phyloP scores from a whole-genome alignment of 1,284 basidiomycete species.

The Farysia itapuensis region DNA sequence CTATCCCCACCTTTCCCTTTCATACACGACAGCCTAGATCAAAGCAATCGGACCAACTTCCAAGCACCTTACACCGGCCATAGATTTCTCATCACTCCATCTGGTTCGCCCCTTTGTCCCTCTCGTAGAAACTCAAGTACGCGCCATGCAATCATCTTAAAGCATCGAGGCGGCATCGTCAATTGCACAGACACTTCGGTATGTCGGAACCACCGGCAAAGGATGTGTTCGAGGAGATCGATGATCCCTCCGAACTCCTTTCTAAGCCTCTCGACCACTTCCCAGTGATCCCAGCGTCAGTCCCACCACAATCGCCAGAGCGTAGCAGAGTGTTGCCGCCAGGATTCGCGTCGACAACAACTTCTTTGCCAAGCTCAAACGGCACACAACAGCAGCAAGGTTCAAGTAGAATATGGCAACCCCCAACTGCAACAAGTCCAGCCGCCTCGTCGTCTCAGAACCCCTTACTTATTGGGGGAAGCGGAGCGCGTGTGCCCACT shows the following conservation, averaged over 20 bases:
- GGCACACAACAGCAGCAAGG: background rate
- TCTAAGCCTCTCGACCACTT: constrained; percentile 23
- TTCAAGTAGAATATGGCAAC: constrained; percentile 6
- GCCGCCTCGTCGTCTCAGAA: background rate
- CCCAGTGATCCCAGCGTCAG: constrained; percentile 10
- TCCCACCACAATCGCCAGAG: background rate
- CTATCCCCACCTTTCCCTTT: too few relatives aligned
- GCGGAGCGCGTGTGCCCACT: constrained; percentile 48
- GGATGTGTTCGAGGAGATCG: constrained; percentile 35
- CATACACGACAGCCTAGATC: too few relatives aligned
- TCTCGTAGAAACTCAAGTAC: too few relatives aligned
- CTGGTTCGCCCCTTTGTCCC: too few relatives aligned
- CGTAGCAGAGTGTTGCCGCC: constrained; percentile 3
- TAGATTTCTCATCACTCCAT: too few relatives aligned
- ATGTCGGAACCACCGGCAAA: background rate
- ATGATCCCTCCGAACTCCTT: constrained; percentile 32
- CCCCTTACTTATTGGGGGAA: constrained; percentile 36
- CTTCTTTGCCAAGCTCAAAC: background rate
- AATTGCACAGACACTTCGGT: too few relatives aligned
- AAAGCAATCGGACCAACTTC: too few relatives aligned
- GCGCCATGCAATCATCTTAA: too few relatives aligned
- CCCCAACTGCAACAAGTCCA: constrained; percentile 1
- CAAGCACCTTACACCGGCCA: too few relatives aligned
- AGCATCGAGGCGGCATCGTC: too few relatives aligned
- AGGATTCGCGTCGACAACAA: constrained; percentile 3